Evolutionary conservation across 495 filamentous ascomycete species (phyloP).

Genomic region (Neurospora sp.): DNA sequence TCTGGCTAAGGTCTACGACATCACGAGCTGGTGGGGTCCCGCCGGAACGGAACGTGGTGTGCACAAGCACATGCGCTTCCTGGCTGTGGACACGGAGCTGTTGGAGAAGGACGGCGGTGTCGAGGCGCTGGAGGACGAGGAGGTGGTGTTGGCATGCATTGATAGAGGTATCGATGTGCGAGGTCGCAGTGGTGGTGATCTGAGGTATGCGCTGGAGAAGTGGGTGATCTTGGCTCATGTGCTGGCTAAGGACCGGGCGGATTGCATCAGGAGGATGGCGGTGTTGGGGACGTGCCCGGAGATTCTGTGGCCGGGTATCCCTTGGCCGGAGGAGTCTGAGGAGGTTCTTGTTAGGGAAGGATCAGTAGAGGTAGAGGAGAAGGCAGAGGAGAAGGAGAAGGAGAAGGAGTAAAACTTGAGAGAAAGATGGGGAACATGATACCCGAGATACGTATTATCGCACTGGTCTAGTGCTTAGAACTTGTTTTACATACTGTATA

Average conservation of each 20-base stretch:
- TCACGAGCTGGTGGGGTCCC: conserved; percentile 12
- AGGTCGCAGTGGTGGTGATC: conserved; percentile 12
- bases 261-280: conserved; percentile 6
- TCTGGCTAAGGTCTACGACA: too few relatives aligned
- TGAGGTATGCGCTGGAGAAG: conserved; percentile 18
- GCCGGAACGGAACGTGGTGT: conserved; percentile 6
- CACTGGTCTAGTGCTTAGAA: neutral
- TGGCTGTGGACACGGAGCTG: conserved; percentile 34
- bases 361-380: neutral
- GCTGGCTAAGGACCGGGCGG: neutral
- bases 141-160: conserved; percentile 32
- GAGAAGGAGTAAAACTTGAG: neutral
- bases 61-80: conserved; percentile 35
- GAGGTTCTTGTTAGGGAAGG: neutral
- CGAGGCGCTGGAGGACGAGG: conserved; percentile 25
- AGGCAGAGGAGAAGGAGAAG: neutral
- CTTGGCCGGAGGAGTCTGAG: neutral
- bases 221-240: conserved; percentile 25
- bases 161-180: conserved; percentile 32
- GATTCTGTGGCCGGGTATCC: neutral
- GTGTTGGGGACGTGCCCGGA: conserved; percentile 4
- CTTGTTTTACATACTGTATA: neutral
- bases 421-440: neutral
- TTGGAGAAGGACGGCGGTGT: conserved; percentile 27
- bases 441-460: neutral